Evolutionary conservation across 163 green algal genomes (phyloP).

Genomic region (Dunaliella salina): DNA sequence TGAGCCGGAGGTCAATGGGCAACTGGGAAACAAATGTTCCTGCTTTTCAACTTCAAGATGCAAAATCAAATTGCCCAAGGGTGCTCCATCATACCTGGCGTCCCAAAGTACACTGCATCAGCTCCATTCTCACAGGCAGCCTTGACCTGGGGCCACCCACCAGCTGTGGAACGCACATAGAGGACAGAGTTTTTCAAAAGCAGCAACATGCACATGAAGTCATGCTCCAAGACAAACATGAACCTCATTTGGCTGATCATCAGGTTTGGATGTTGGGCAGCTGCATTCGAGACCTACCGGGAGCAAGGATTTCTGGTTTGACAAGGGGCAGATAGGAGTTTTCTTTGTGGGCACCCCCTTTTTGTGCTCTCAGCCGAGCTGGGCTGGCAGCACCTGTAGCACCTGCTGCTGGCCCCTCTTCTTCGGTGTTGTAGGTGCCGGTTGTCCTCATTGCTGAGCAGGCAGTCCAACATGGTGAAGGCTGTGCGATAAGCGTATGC

Average conservation of each 20-base stretch:
- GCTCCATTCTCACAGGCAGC: conserved; percentile 75
- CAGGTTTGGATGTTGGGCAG: too few species aligned
- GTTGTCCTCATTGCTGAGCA: background rate
- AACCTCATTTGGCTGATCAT: too few species aligned
- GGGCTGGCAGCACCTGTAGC: background rate
- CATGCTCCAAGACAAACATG: too few species aligned
- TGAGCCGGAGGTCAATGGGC: too few species aligned
- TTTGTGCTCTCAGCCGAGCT: background rate
- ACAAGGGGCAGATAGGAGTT: background rate
- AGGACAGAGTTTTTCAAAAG: too few species aligned
- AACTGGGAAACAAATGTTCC: too few species aligned
- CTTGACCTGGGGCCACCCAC: conserved; percentile 74
- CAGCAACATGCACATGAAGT: too few species aligned
- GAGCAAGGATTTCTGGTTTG: conserved; percentile 69
- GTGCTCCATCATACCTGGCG: background rate
- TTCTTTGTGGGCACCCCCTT: background rate
- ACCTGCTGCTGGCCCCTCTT: background rate
- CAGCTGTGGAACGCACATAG: conserved; percentile 20
- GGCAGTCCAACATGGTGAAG: too few species aligned
- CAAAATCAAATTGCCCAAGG: too few species aligned
- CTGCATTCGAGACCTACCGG: conserved; percentile 9
- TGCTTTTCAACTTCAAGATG: too few species aligned
- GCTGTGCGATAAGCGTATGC: too few species aligned
- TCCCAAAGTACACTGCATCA: conserved; percentile 79
- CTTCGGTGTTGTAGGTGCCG: background rate